Conservation (phyloP, 1,284 basidiomycete genomes). For the Marasmius fiardii region DNA sequence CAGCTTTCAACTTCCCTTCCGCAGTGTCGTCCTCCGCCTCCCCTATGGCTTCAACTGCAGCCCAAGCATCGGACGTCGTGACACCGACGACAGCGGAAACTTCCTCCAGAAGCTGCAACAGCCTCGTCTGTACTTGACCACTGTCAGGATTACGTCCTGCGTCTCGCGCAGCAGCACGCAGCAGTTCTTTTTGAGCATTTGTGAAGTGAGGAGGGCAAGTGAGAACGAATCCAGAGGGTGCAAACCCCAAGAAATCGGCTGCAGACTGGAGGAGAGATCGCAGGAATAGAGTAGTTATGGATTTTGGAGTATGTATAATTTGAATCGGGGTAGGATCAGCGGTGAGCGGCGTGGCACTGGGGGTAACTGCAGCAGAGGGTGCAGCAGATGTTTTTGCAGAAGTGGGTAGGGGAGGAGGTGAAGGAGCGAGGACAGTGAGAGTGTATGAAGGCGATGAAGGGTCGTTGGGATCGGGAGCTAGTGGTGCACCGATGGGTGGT, state of each 20-base stretch:
- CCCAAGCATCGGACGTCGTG: conserved; percentile 45
- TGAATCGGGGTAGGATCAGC: conserved; percentile 74
- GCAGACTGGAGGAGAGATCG: conserved; percentile 84
- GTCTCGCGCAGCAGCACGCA: conserved; percentile 73
- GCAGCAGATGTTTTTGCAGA: conserved; percentile 64
- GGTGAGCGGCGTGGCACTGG: conserved; percentile 76
- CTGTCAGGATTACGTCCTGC: conserved; percentile 48
- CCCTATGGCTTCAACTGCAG: conserved; percentile 19
- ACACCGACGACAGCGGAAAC: conserved; percentile 72
- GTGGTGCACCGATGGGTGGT: conserved; percentile 56
- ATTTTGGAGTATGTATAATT: conserved; percentile 37
- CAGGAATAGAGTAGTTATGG: conserved; percentile 82
- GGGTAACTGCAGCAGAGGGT: conserved; percentile 63
- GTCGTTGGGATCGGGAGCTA: conserved; percentile 74
- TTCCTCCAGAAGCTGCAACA: conserved; percentile 86
- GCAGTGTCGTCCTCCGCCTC: background rate
- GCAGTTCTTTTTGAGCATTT: conserved; percentile 64
- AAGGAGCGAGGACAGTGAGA: conserved; percentile 77
- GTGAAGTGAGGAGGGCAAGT: conserved; percentile 80
- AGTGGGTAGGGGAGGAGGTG: conserved; percentile 55
- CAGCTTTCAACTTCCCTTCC: conserved; percentile 34
- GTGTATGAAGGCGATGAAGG: conserved; percentile 82
- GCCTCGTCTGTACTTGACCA: conserved; percentile 40
- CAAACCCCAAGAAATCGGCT: conserved; percentile 88
- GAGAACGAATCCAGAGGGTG: conserved; percentile 82